These are phyloP conservation scores for Boletus tomentosulus DNA, from an alignment of 768 basidiomycete species.

Conservation along the genomic window DNA sequence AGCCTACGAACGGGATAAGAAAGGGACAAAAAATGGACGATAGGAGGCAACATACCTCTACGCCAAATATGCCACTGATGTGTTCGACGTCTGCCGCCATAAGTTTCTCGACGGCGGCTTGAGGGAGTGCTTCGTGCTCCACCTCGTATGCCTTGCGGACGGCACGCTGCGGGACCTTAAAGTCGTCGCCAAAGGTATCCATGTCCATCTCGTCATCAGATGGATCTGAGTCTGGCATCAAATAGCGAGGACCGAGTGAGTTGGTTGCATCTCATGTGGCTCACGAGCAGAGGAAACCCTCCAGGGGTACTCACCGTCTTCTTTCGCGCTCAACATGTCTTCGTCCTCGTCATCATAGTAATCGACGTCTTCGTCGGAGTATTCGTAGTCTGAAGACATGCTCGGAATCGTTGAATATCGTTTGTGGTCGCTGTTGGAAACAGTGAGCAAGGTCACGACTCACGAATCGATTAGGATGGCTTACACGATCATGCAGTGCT, in stretches of 20 bases:
- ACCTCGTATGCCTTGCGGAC: constrained; percentile 78
- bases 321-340: constrained; percentile 57
- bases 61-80: constrained; percentile 81
- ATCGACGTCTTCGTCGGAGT: constrained; percentile 62
- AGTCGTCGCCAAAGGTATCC: constrained; percentile 62
- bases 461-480: constrained; percentile 28
- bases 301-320: constrained; percentile 43
- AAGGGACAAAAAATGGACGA: background rate
- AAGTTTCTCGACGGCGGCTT: constrained; percentile 68
- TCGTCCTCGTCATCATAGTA: constrained; percentile 74
- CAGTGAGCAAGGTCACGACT: constrained; percentile 13
- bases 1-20: constrained; percentile 38
- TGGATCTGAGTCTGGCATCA: constrained; percentile 35
- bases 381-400: constrained; percentile 67
- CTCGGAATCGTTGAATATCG: constrained; percentile 7
- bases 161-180: constrained; percentile 51
- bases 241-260: constrained; percentile 19
- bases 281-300: constrained; percentile 14
- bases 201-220: constrained; percentile 67
- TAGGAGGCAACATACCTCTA: constrained; percentile 61
- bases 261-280: constrained; percentile 13
- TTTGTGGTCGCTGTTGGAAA: constrained; percentile 16
- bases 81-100: constrained; percentile 82
- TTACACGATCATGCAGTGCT: constrained; percentile 24
- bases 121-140: constrained; percentile 73